Evolutionary conservation across 768 basidiomycete genomes (phyloP).

Genomic region (button mushroom (Agaricus bisporus)): DNA sequence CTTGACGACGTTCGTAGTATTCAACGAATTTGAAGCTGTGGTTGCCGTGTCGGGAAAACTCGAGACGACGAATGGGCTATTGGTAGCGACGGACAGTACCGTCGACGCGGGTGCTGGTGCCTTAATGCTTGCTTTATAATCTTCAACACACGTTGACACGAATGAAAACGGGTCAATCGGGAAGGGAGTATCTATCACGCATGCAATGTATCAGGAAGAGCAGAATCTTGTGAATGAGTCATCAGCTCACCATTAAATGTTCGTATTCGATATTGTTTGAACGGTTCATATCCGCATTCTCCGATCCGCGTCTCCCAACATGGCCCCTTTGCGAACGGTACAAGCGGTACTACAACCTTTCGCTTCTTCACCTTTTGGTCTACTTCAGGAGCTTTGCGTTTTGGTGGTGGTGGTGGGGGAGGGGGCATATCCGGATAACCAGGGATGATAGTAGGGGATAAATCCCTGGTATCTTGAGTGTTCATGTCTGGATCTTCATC

Average conservation of each 20-base stretch:
- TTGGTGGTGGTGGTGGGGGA: slow-evolving; percentile 29
- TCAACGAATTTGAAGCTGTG: background rate
- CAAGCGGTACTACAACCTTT: slow-evolving; percentile 70
- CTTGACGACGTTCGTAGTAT: slow-evolving; percentile 15
- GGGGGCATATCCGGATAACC: slow-evolving; percentile 17
- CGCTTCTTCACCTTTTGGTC: slow-evolving; percentile 62
- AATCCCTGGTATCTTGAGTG: slow-evolving; percentile 29
- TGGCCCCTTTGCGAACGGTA: slow-evolving; percentile 80
- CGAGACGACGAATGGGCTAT: slow-evolving; percentile 40
- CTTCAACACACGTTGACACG: slow-evolving; percentile 43
- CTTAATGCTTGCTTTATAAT: slow-evolving; percentile 24
- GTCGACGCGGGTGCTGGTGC: slow-evolving; percentile 9
- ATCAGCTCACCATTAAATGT: slow-evolving; percentile 68
- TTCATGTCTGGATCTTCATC: slow-evolving; percentile 49
- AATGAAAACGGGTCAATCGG: slow-evolving; percentile 78
- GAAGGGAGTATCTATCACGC: slow-evolving; percentile 54
- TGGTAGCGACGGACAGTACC: slow-evolving; percentile 11
- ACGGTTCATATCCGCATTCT: slow-evolving; percentile 59
- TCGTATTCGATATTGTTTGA: slow-evolving; percentile 71
- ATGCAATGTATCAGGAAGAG: slow-evolving; percentile 1
- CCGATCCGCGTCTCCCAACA: slow-evolving; percentile 71
- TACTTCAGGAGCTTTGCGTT: slow-evolving; percentile 59
- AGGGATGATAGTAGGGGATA: slow-evolving; percentile 30
- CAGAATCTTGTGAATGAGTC: background rate
- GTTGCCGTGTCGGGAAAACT: slow-evolving; percentile 24